Evolutionary conservation across 2,329 filamentous ascomycete genomes (phyloP), one percentile per base, ranked within the genome.

Genomic region (Acrodontium crateriforme): DNA sequence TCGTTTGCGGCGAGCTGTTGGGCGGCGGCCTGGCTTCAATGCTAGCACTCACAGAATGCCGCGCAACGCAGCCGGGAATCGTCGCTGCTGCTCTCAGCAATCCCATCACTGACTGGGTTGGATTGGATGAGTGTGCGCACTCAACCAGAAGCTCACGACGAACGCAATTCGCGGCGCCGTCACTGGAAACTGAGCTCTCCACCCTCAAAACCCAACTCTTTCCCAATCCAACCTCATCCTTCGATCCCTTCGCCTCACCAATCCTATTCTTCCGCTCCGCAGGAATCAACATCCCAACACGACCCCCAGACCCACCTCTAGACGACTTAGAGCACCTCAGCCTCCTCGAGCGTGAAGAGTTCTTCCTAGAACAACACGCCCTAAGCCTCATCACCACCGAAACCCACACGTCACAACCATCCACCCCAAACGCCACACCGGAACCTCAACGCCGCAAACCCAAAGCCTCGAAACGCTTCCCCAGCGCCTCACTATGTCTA

Each of bases 221-320:
- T 39, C 38, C 42, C 7, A 55, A 49, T 24, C 49, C 55, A 8
- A 54, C 56, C 21, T 44, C 58, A 28, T 62, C 54, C 32, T 63
- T 63, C 31, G 63, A 67, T 38, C 55, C 59, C 3, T 67, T 66
- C 37, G 60, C 59, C 2, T 64, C 60, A 5, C 62, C 63, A 3
- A 48, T 60, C 3, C 53, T 63, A 23, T 65, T 65, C 46, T 65
- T 67, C 34, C 60, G 63, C 26, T 61, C 62, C 1, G 49, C 62
- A 5, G 49, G 46, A 8, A 29, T 45, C 10, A 37, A 45, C 10
- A 34, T 50, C 1, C 46, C 50, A 10, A 11, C 29, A 3, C 9
- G 30, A n/a, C 30, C 29, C 8, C 20, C 29, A 3, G 20, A 25
- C 15, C 15, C 24, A 10, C 37, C 44, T 0, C 29, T 49, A 5